Base-by-base conservation (phyloP, 352 stramenopile species). In the Pythium sukuiense region DNA sequence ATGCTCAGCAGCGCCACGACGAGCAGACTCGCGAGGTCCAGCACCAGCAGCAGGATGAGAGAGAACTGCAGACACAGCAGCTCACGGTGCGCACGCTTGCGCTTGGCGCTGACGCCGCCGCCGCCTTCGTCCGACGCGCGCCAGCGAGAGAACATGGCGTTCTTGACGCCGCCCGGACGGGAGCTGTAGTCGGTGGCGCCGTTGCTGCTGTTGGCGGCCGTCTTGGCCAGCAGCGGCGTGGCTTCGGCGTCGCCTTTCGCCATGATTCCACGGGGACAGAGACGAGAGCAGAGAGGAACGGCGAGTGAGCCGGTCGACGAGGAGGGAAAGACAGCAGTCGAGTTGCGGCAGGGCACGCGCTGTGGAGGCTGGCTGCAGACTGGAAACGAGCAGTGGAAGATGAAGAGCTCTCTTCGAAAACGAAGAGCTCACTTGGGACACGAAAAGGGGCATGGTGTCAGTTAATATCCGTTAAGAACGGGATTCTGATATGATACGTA, bases 11-110 rank as follows among this genome's bases (percentile, higher is more conserved):
- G 71, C 61, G 73, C 78, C 3, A 91, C 71, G 7, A 65, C 61
- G 32, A 93, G 57, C 18, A 91, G 74, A 66, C 71, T 80, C 49
- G 74, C 69, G 59, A 90, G 60, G 39, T 90, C 81, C 59, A 72
- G 69, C 18, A 71, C 70, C 9, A 90, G 57, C n/a, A 90, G 53
- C 18, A 90, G 49, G 63, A 90, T 74, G 32, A 88, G 75, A 65
- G 66, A 87, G 71, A 90, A 86, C 69, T 90, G 81, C 56, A 90
- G 55, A 60, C 81, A 90, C 56, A 86, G 70, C 69, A 90, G 76
- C 57, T 88, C 76, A 27, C 81, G 81, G 49, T 52, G 50, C 49
- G 54, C 66, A n/a, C 37, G 41, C 32, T 65, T 67, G 50, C 56
- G 57, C 37, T 63, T 55, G 60, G 33, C 43, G 20, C 52, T 16